Evolutionary conservation across 2,329 filamentous ascomycete genomes (phyloP), one percentile per base, ranked within the genome.

Genomic region (Pleurostoma richardsiae): DNA sequence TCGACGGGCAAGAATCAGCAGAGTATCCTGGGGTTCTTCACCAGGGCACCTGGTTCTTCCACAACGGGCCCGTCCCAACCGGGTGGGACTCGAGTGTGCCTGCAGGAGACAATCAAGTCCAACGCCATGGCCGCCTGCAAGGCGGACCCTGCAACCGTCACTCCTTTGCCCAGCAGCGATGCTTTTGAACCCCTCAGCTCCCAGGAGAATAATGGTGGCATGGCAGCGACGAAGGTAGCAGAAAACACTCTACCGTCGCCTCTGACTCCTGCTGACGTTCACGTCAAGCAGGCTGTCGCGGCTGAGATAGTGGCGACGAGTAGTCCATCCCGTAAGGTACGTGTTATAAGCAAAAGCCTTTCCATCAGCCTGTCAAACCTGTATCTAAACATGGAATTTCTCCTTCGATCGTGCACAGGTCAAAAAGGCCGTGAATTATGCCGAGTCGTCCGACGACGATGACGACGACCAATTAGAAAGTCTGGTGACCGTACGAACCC

Each of bases 301-400:
- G 55, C 65, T 11, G 67, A 68, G 59, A 61, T 69, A 44, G 65
- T 55, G 31, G 59, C 71, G 41, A 73, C 70, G 4, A 86, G 83
- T 60, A 95, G 90, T 59, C 90, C 91, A 2, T 84, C 85, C 11
- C 82, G 90, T 59, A 90, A 90, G 77, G 90, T 90, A 73, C 52
- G 68, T 19, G 19, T 19, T 19, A 19, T 19, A 19, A 19, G 19
- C 19, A 19, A 19, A 19, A 19, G 19, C 19, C 19, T 19, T 19
- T 19, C 19, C 19, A 19, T 19, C 19, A 19, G 19, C 19, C 19
- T 19, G 19, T 19, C 19, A 19, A 19, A 19, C 19, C 19, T 19
- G 2, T 10, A 29, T 10, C 19, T 11, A 41, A 11, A 28, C 26
- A 11, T 3, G 19, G 11, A 10, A 10, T 44, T 10, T 42, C 19